Percentiles rank a stretch among this genome's conserved stretches.
Conservation (phyloP, 345 rosid species). For the Heritiera littoralis region DNA sequence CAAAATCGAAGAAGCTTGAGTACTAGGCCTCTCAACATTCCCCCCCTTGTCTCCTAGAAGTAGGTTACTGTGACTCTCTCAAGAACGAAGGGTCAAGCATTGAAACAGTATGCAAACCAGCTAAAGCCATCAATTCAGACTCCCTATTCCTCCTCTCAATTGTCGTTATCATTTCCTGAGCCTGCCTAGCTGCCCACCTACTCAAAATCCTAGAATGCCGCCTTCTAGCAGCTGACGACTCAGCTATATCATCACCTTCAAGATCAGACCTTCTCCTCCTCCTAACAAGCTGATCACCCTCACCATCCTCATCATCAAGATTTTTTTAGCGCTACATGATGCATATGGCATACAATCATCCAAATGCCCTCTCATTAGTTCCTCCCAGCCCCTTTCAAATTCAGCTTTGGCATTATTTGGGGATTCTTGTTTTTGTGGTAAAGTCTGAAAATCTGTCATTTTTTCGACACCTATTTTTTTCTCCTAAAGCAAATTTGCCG, state of each 20-base stretch:
- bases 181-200: conserved; percentile 95
- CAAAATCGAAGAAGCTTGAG: conserved; percentile 81
- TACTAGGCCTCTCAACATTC: conserved; percentile 71
- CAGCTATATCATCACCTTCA: conserved; percentile 86
- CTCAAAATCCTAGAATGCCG: conserved; percentile 82
- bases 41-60: conserved; percentile 73
- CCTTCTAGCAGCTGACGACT: conserved; percentile 89
- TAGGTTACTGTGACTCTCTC: conserved; percentile 79
- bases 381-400: conserved; percentile 85
- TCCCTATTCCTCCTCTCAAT: conserved; percentile 94
- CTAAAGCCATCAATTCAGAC: conserved; percentile 93
- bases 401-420: conserved; percentile 53
- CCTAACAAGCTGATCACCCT: conserved; percentile 77
- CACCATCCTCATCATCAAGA: conserved; percentile 70
- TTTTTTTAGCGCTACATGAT: conserved; percentile 76
- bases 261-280: conserved; percentile 76
- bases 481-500: background rate
- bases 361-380: conserved; percentile 86
- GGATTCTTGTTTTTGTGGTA: conserved; percentile 78
- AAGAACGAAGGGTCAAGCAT: conserved; percentile 95
- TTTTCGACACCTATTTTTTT: background rate
- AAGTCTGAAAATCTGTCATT: conserved; percentile 78
- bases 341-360: conserved; percentile 86
- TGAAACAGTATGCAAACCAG: conserved; percentile 90
- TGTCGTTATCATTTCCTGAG: conserved; percentile 96